These are phyloP conservation scores for Starmerella riodocensis DNA, from an alignment of 805 yeast species.

Conservation along the genomic window DNA sequence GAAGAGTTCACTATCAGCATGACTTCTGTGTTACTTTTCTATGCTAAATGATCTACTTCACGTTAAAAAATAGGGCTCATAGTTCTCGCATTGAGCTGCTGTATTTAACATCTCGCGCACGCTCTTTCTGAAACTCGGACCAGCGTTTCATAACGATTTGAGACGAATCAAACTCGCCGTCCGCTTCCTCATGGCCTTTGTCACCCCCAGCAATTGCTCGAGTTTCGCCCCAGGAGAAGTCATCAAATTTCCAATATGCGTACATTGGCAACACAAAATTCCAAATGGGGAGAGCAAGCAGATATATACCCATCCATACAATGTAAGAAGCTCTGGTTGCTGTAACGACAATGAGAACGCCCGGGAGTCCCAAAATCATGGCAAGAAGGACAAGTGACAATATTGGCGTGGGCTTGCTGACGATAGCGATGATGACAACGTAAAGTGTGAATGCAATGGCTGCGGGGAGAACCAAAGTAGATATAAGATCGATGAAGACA, in stretches of 20 bases:
- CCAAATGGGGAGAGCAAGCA: conserved; percentile 84
- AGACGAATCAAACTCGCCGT: conserved; percentile 85
- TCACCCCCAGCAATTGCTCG: conserved; percentile 62
- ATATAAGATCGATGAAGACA: conserved; percentile 67
- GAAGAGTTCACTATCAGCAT: too few species aligned
- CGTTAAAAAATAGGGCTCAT: not conserved
- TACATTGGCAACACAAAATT: conserved; percentile 75
- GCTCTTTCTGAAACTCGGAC: conserved; percentile 79
- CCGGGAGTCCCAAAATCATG: conserved; percentile 75
- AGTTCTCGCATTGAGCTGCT: not conserved
- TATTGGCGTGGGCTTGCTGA: conserved; percentile 61
- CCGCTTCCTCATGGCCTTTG: conserved; percentile 53
- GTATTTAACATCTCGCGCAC: conserved; percentile 29
- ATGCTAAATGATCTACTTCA: not conserved
- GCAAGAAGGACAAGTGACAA: conserved; percentile 65
- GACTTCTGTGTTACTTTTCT: not conserved
- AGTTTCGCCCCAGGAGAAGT: conserved; percentile 94
- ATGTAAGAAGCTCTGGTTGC: conserved; percentile 62
- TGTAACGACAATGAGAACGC: conserved; percentile 63
- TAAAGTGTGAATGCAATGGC: conserved; percentile 75
- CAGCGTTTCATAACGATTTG: conserved; percentile 82
- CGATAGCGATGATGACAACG: conserved; percentile 57
- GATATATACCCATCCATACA: conserved; percentile 65
- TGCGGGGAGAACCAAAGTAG: conserved; percentile 79
- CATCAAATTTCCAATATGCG: conserved; percentile 91